Base-by-base conservation (phyloP, 2,329 filamentous ascomycete genomes). In the Pseudopyrenochaeta lycopersici region DNA sequence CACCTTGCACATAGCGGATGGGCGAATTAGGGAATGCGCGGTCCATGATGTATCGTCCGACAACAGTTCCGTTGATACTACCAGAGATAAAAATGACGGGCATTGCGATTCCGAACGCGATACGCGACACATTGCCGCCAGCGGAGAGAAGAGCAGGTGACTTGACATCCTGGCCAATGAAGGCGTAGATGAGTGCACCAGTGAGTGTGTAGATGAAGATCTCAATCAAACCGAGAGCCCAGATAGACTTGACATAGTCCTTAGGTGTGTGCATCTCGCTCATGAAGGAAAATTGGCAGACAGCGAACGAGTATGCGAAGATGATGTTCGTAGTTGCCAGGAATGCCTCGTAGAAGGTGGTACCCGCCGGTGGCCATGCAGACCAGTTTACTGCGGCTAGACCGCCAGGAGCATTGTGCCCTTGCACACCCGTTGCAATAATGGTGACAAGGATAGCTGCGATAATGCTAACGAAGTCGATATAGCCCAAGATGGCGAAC, bases 11-110 rank as follows among this genome's bases (percentile, higher is more conserved):
- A 63, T 65, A 77, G 64, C 75, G 74, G 49, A 74, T 74, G 1
- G 45, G 84, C 84, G 68, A 85, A 80, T 47, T 81, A 74, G 76
- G 88, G 87, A 48, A 88, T 68, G 50, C 86, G 82, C 43, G 85
- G 77, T 72, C 88, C 89, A 74, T 71, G 60, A 90, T 80, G 68
- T 89, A 88, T 65, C 88, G 88, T 45, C 82, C 81, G 7, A 87
- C 86, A 2, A 91, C 85, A 56, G 89, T 86, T 21, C 84, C 87
- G 71, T 90, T 88, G 66, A 92, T 90, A 17, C 89, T 67, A 49
- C 88, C 89, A 0, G 88, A 87, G 51, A 92, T 87, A 56, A 91
- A 81, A 60, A 91, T 91, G 23, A 90, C 90, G 29, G 88, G 88
- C 3, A 88, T 81, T 0, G 89, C 89, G 52, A 91, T 78, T 29